Evolutionary conservation across 495 filamentous ascomycete species (phyloP).

Genomic region (Astrothelium macrocarpum): DNA sequence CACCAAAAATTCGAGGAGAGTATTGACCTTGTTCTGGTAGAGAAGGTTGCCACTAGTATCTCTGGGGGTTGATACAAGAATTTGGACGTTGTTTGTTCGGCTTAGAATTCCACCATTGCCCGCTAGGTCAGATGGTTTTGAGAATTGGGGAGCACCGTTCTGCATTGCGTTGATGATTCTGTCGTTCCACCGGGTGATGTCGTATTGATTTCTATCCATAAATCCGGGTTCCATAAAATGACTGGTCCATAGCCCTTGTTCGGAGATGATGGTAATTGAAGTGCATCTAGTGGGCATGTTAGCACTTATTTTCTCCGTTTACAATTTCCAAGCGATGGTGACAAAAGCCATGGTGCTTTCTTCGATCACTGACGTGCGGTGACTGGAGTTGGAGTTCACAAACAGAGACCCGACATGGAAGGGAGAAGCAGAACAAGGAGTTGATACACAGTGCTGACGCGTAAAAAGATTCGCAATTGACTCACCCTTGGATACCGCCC

Average conservation of each 20-base stretch:
- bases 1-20: not conserved
- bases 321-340: not conserved
- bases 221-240: not conserved
- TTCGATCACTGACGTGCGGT: not conserved
- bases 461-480: not conserved
- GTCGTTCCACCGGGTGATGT: not conserved
- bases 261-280: not conserved
- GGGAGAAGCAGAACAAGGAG: not conserved
- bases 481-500: not conserved
- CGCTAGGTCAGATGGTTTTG: not conserved
- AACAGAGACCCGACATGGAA: not conserved
- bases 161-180: not conserved
- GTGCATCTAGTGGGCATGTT: not conserved
- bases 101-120: not conserved
- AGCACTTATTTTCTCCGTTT: not conserved
- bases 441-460: not conserved
- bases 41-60: not conserved
- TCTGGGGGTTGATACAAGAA: not conserved
- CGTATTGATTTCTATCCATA: not conserved
- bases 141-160: not conserved
- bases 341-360: not conserved
- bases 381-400: not conserved
- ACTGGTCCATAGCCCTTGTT: not conserved
- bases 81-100: not conserved
- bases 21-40: not conserved